These are phyloP conservation scores for Dimocarpus longan DNA, from an alignment of 345 rosid species.

Conservation along the genomic window DNA sequence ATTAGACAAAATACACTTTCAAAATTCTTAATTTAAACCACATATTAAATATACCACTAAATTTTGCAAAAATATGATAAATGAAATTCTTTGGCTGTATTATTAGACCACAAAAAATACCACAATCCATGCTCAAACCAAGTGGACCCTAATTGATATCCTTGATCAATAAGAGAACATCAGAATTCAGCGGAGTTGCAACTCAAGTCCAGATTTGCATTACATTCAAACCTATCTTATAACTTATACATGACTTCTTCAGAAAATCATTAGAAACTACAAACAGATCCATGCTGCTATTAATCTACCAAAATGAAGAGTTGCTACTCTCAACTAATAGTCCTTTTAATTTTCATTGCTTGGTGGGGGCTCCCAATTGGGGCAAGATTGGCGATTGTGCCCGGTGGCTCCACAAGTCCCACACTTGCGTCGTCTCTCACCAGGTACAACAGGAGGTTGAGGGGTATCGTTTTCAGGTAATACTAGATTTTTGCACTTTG, in stretches of 20 bases:
- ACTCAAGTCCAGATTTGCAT: background rate
- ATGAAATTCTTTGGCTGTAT: background rate
- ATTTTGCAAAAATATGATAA: background rate
- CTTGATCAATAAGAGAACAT: background rate
- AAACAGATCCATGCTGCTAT: background rate
- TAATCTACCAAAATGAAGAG: background rate
- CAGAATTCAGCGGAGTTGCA: background rate
- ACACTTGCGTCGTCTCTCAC: background rate
- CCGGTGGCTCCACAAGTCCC: background rate
- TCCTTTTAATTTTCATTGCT: background rate
- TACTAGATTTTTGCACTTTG: constrained; percentile 1
- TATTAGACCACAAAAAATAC: background rate
- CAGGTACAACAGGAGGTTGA: background rate
- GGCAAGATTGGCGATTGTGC: background rate
- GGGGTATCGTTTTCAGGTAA: background rate
- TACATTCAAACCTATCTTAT: background rate
- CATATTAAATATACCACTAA: background rate
- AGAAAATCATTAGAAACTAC: background rate
- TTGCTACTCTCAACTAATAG: background rate
- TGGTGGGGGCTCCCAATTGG: background rate
- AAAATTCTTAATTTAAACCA: background rate
- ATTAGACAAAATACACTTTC: no score
- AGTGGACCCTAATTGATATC: background rate
- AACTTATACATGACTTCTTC: background rate
- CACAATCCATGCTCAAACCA: background rate